Percentiles rank a stretch among this genome's conserved stretches.
These are phyloP conservation scores for Endothia cerciana DNA, from an alignment of 2,329 filamentous ascomycete species.

Conservation along the genomic window DNA sequence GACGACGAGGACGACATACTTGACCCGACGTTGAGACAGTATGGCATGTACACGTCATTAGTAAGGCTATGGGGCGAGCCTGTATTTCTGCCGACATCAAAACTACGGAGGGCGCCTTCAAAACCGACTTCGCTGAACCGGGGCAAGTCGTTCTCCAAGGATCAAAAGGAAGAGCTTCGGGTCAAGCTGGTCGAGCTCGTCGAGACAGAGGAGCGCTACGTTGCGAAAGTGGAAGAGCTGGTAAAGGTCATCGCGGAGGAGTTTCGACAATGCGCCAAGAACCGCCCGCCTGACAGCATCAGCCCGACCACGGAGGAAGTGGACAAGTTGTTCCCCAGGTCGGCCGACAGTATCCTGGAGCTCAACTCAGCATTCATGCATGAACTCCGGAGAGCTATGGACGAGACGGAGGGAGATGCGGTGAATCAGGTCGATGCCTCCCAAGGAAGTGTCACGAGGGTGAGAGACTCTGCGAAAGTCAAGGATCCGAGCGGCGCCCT, in stretches of 20 bases:
- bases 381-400: slow-evolving; percentile 74
- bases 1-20: slow-evolving; percentile 69
- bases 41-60: slow-evolving; percentile 76
- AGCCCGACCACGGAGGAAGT: slow-evolving; percentile 75
- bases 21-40: slow-evolving; percentile 68
- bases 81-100: slow-evolving; percentile 84
- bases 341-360: slow-evolving; percentile 77
- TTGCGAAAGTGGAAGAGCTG: slow-evolving; percentile 82
- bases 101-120: slow-evolving; percentile 82
- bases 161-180: slow-evolving; percentile 82
- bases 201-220: slow-evolving; percentile 93
- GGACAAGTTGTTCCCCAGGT: slow-evolving; percentile 78
- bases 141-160: slow-evolving; percentile 75
- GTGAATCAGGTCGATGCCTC: slow-evolving; percentile 72
- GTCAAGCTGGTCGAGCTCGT: slow-evolving; percentile 90
- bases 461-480: slow-evolving; percentile 48
- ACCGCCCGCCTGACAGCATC: slow-evolving; percentile 61
- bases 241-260: slow-evolving; percentile 81
- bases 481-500: slow-evolving; percentile 79
- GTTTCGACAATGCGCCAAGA: slow-evolving; percentile 71
- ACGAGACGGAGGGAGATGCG: slow-evolving; percentile 82
- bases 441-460: slow-evolving; percentile 47
- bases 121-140: slow-evolving; percentile 80
- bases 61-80: slow-evolving; percentile 81
- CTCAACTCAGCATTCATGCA: slow-evolving; percentile 82